Base-by-base conservation (phyloP, 2,329 filamentous ascomycete species). In the Incumbomyces delicatus region DNA sequence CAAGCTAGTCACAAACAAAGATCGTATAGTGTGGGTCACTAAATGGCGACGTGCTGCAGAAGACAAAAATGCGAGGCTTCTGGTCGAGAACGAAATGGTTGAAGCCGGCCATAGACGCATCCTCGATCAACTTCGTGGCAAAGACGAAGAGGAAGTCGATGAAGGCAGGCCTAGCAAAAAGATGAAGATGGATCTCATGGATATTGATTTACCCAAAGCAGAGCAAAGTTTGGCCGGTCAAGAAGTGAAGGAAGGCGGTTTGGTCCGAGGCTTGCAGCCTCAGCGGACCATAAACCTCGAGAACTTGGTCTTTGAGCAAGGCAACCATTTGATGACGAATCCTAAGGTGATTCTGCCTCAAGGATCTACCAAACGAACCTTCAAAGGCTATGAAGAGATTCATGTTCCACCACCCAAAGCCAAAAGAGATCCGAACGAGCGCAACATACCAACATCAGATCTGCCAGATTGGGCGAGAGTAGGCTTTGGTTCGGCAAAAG, bases 291-390 rank as follows among this genome's bases (percentile, higher is more conserved):
- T 98, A 63, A 96, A 96, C 62, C 73, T 98, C 43, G 90, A 98
- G 48, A 96, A 96, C 59, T 78, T 98, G 30, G 78, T 95, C 33
- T 98, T 98, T 62, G 92, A 96, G 57, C 90, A 96, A 66, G 92
- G 92, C 44, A 98, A 96, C 60, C 92, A 98, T 70, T 75, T 98
- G 36, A 98, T 96, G 90, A 96, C 92, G n/a, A 98, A 98, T 59
- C 85, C 88, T 6, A 95, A 88, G 61, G 92, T 98, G 39, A 84
- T 85, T 53, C 75, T 98, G 16, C 92, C 92, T 0, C 87, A 95
- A 62, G 92, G 92, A 10, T 95, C 92, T 2, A 95, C 87, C 0
- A 95, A 96, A 66, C 80, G 88, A 40, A 87, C 86, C 0, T 95
- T 95, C 70, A 98, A 98, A 66, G 92, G 92, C 30, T 98, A 96